Evolutionary conservation across 352 stramenopile genomes (phyloP).

Genomic region (Phytophthora lateralis): DNA sequence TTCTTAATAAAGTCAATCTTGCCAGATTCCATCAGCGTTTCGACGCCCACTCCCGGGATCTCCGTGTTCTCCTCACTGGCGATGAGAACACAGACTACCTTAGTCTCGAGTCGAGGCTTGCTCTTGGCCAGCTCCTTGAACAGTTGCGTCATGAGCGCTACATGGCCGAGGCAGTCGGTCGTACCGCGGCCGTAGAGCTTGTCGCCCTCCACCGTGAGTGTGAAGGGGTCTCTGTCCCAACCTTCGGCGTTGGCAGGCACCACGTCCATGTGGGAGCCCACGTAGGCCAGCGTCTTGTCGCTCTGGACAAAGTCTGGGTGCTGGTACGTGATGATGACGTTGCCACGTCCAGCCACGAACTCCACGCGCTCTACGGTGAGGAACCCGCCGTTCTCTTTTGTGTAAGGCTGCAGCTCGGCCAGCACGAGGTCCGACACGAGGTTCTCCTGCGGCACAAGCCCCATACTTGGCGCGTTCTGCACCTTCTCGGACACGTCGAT

Average conservation of each 20-base stretch:
- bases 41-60: conserved; percentile 83
- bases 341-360: conserved; percentile 83
- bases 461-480: conserved; percentile 67
- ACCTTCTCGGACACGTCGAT: conserved; percentile 83
- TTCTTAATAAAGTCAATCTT: conserved; percentile 94
- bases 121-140: conserved; percentile 76
- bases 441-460: conserved; percentile 86
- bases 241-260: conserved; percentile 90
- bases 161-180: conserved; percentile 92
- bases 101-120: conserved; percentile 61
- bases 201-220: conserved; percentile 87
- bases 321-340: conserved; percentile 91
- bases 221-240: conserved; percentile 89
- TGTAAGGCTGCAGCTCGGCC: conserved; percentile 77
- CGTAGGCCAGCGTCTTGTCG: conserved; percentile 82
- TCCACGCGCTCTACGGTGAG: conserved; percentile 75
- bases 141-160: conserved; percentile 88
- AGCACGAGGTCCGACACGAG: conserved; percentile 87
- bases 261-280: conserved; percentile 92
- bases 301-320: conserved; percentile 51
- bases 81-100: conserved; percentile 90
- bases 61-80: conserved; percentile 84
- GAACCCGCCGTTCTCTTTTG: conserved; percentile 73
- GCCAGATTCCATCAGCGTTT: conserved; percentile 83
- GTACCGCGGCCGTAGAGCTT: conserved; percentile 92